Percentiles rank a stretch among this genome's conserved stretches.
These are phyloP conservation scores for Retiboletus flavoniger DNA, from an alignment of 1,284 basidiomycete species.

Conservation along the genomic window DNA sequence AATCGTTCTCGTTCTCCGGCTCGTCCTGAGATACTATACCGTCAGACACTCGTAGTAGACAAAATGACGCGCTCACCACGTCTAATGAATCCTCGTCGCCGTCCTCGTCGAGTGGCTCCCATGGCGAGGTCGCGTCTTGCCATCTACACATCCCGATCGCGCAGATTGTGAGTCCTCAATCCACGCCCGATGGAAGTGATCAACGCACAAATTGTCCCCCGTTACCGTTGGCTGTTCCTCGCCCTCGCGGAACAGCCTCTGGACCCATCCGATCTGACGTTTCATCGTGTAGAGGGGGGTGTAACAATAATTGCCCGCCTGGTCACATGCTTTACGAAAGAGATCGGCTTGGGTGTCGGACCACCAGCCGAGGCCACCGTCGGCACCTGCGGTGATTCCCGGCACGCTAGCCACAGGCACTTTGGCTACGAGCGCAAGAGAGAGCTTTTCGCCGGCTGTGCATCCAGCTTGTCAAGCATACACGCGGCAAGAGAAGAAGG, in stretches of 20 bases:
- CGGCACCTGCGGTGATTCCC: conserved; percentile 9
- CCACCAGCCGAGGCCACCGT: conserved; percentile 19
- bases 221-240: not conserved
- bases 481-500: not conserved
- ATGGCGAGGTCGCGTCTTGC: conserved; percentile 18
- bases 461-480: not conserved
- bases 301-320: conserved; percentile 15
- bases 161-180: not conserved
- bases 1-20: not conserved
- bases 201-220: conserved; percentile 10
- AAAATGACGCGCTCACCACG: conserved; percentile 4
- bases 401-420: conserved; percentile 3
- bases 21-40: not conserved
- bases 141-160: conserved; percentile 15
- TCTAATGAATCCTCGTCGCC: conserved; percentile 21
- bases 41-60: not conserved
- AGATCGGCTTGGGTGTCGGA: conserved; percentile 14
- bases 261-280: conserved; percentile 1
- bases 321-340: conserved; percentile 20
- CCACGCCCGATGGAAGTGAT: not conserved
- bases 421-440: conserved; percentile 21
- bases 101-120: conserved; percentile 29
- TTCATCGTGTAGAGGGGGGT: conserved; percentile 29
- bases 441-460: conserved; percentile 26
- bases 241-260: conserved; percentile 15